Conservation (phyloP, 2,329 filamentous ascomycete genomes). For the Epichloe gansuensis region DNA sequence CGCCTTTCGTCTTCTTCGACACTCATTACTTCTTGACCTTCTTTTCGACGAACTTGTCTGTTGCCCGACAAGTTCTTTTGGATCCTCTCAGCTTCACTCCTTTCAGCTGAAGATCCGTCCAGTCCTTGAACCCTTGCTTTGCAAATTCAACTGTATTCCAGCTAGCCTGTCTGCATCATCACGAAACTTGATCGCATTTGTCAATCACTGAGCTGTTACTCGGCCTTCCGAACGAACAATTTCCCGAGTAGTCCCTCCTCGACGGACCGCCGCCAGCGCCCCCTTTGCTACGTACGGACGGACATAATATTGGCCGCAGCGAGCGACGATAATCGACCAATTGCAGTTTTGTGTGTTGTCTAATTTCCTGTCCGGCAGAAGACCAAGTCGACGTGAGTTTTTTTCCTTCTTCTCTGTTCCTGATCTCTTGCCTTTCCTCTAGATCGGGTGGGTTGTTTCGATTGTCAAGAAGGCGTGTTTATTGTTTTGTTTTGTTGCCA, state of each 20-base stretch:
- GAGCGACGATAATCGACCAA: no score
- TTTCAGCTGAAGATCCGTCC: slow-evolving; percentile 27
- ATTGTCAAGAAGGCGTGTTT: background rate
- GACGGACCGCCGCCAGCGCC: background rate
- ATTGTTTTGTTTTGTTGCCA: slow-evolving; percentile 1
- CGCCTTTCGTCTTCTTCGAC: background rate
- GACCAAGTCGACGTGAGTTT: background rate
- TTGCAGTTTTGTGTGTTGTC: no score
- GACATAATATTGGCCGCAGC: no score
- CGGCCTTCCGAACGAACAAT: background rate
- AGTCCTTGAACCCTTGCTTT: slow-evolving; percentile 12
- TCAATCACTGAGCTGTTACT: background rate
- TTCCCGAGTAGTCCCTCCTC: background rate
- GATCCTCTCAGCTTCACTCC: slow-evolving; percentile 18
- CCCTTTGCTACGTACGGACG: background rate
- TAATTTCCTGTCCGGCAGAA: background rate
- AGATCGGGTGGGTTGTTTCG: background rate
- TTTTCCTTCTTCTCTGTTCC: no score
- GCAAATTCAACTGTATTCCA: slow-evolving; percentile 2
- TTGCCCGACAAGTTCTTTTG: background rate
- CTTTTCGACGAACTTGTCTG: background rate
- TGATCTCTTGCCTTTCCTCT: background rate
- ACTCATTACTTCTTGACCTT: slow-evolving; percentile 2
- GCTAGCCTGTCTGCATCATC: background rate
- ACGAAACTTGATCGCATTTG: background rate